Evolutionary conservation across 805 yeast species (phyloP), one percentile per base, ranked within the genome.

Genomic region (Nakazawaea ishiwadae): DNA sequence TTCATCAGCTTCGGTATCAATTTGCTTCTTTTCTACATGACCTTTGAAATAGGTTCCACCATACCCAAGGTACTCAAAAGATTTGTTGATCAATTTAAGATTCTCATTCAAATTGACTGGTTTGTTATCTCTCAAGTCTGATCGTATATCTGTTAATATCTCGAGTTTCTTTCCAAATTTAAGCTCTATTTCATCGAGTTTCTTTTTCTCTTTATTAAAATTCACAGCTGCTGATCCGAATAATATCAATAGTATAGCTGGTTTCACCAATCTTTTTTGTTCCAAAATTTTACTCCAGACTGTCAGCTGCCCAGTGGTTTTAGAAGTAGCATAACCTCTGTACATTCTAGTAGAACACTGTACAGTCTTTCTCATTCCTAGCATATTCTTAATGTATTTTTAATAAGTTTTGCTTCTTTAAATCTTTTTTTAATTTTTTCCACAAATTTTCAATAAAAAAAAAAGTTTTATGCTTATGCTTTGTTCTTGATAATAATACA

Each of bases 191-290:
- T 51, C 47, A 16, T 67, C 70, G 16, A 59, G 47, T 33, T 61
- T 63, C 42, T 60, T 63, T 18, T 68, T 50, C 38, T 53, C 59
- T 32, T 56, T 57, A 48, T 65, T 63, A 37, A 59, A 55, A 39
- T 68, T 71, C 8, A 68, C 60, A 11, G 63, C 66, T 7, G 59
- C 63, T 3, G 71, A 54, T 9, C 72, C 71, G 48, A 68, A 64
- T 10, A 66, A 48, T 14, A 68, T 42, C 4, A 69, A 60, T 31
- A 66, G 56, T 15, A 66, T 44, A 7, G 66, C 51, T 11, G 71
- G 58, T 51, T 69, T 68, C 42, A 65, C 49, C 6, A 65, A 17
- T 7, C 37, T 27, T 20, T 14, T 31, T 28, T 31, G 41, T 3
- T 14, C 18, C 6, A 15, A 3, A 14, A 37, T 9, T 28, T 37